Base-by-base conservation (phyloP, 805 yeast species). In the Candida manassasensis region DNA sequence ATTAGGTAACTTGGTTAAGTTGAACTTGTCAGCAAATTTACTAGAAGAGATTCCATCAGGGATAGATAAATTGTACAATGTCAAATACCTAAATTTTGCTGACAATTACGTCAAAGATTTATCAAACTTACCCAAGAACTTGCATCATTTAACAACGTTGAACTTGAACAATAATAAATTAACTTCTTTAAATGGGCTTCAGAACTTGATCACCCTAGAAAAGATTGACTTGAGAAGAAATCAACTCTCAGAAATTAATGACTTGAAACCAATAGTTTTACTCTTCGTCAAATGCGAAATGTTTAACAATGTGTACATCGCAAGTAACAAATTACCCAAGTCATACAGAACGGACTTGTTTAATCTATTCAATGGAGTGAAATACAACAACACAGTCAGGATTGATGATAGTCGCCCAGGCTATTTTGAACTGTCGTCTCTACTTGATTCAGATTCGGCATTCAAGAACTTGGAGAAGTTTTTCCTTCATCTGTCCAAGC, bases 381-480 rank as follows among this genome's bases (percentile, higher is more conserved):
- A 62, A 38, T 69, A 68, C 39, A 60, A 61, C 16, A 74, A 74
- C 42, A 48, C 49, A 6, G 48, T 77, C 39, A 72, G 71, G 44
- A 71, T 77, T 25, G 82, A 77, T 49, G 81, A 79, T 29, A 74
- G 81, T 3, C 53, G 71, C 35, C 82, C 83, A 0, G 81, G 82
- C 1, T 73, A 77, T 37, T 74, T 77, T 54, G 83, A 77, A 53
- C 65, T 74, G 14, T 71, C 81, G 21, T 49, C 76, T 45, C 53
- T 77, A 19, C 57, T 76, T 34, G 81, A 75, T 42, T 58, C 69
- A 2, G 76, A 71, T 41, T 59, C 62, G 16, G 73, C 79, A 1
- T 58, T 61, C 35, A 53, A 64, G 45, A 59, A 58, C 27, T 59
- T 73, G 36, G 67, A 68, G 38, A 66, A 62, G 36, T 72, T 45